Conservation (phyloP, 1,139 yeast species). For the Suhomyces panamericanus region DNA sequence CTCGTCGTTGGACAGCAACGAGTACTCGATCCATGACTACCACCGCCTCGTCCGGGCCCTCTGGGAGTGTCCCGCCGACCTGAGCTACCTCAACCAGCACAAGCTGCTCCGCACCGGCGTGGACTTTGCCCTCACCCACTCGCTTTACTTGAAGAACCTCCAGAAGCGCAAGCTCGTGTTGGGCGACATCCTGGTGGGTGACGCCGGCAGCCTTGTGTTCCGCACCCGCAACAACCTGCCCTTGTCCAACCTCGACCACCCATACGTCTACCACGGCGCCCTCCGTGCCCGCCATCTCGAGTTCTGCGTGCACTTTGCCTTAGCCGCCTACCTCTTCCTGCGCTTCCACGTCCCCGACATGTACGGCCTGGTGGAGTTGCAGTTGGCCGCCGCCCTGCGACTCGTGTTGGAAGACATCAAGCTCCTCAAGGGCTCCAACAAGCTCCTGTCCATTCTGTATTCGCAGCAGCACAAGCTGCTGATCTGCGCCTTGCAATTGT, state of each 20-base stretch:
- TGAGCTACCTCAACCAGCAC: slow-evolving; percentile 22
- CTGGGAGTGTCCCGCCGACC: slow-evolving; percentile 18
- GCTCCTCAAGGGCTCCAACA: slow-evolving; percentile 30
- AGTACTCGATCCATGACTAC: slow-evolving; percentile 26
- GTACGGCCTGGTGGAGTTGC: slow-evolving; percentile 27
- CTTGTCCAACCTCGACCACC: slow-evolving; percentile 6
- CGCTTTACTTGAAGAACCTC: slow-evolving; percentile 22
- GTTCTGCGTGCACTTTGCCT: slow-evolving; percentile 32
- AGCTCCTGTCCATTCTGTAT: slow-evolving; percentile 25
- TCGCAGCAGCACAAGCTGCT: slow-evolving; percentile 33
- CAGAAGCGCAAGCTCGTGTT: slow-evolving; percentile 28
- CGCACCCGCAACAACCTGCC: slow-evolving; percentile 8
- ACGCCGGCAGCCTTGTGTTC: slow-evolving; percentile 7
- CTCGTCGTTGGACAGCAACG: slow-evolving; percentile 14
- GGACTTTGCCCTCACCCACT: slow-evolving; percentile 30
- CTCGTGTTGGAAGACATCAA: slow-evolving; percentile 22
- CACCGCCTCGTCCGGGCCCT: slow-evolving; percentile 23
- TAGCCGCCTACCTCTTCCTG: slow-evolving; percentile 32
- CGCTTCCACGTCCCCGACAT: slow-evolving; percentile 34
- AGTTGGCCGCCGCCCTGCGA: slow-evolving; percentile 14
- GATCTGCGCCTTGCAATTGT: slow-evolving; percentile 22
- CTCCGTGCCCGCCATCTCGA: slow-evolving; percentile 30
- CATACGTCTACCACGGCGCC: slow-evolving; percentile 24
- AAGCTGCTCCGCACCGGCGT: slow-evolving; percentile 28
- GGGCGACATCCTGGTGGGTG: slow-evolving; percentile 19